These are phyloP conservation scores for Dittrichia graveolens DNA, from an alignment of 129 eudicot species.

Conservation along the genomic window DNA sequence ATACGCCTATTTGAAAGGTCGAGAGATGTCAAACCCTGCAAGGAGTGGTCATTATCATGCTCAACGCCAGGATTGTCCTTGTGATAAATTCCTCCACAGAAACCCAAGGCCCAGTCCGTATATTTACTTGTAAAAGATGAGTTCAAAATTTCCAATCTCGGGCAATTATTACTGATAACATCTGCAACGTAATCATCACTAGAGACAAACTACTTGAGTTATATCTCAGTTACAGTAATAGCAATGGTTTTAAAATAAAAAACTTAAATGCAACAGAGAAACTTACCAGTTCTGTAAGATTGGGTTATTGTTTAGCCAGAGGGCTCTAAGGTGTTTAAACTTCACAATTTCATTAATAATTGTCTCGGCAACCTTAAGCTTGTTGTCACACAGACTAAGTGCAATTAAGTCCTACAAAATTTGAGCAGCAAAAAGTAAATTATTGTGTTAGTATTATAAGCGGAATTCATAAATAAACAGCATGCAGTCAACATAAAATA, in stretches of 20 bases:
- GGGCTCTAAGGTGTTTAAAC: conserved; percentile 74
- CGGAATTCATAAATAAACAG: not conserved
- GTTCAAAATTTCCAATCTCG: conserved; percentile 75
- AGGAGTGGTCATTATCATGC: conserved; percentile 38
- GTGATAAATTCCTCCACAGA: conserved; percentile 82
- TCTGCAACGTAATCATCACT: conserved; percentile 56
- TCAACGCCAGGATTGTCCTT: conserved; percentile 63
- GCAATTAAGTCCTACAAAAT: conserved; percentile 64
- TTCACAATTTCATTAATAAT: conserved; percentile 53
- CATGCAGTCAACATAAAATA: not conserved
- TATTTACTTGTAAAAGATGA: conserved; percentile 64
- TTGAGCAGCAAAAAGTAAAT: conserved; percentile 21
- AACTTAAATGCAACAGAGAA: conserved; percentile 9
- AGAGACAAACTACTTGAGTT: conserved; percentile 39
- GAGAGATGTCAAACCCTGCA: conserved; percentile 63
- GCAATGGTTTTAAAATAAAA: not conserved
- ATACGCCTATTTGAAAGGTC: conserved; percentile 83
- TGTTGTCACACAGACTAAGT: conserved; percentile 78
- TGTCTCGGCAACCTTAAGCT: conserved; percentile 53
- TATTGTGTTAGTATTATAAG: not conserved
- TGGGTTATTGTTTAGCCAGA: conserved; percentile 94
- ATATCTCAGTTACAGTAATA: conserved; percentile 2
- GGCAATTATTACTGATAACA: conserved; percentile 54
- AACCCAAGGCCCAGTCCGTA: conserved; percentile 90
- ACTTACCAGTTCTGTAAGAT: conserved; percentile 55